These are phyloP conservation scores for Bathelium albidoporum DNA, from an alignment of 495 filamentous ascomycete species.

Conservation along the genomic window DNA sequence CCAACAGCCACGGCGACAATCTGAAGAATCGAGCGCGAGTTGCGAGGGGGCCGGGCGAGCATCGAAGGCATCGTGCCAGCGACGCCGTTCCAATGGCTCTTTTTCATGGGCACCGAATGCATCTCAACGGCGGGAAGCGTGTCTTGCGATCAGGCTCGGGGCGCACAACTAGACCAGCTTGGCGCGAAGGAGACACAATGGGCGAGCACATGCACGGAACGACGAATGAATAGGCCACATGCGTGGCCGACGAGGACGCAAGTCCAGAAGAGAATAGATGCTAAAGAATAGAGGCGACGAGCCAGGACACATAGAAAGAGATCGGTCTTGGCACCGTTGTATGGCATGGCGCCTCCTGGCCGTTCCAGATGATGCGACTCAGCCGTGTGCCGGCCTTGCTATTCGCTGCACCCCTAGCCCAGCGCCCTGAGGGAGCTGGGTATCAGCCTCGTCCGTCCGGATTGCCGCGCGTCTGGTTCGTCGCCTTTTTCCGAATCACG, in stretches of 20 bases:
- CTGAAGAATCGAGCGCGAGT: constrained; percentile 1
- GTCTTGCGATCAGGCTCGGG: neutral
- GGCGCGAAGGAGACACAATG: neutral
- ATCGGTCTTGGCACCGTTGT: neutral
- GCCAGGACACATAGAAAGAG: neutral
- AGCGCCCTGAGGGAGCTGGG: neutral
- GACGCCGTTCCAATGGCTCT: neutral
- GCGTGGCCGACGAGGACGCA: neutral
- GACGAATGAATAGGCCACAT: neutral
- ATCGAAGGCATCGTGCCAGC: neutral
- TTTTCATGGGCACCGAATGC: constrained; percentile 3
- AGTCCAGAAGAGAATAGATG: neutral
- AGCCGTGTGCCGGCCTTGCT: neutral
- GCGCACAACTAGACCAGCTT: neutral
- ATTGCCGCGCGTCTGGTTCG: constrained; percentile 2
- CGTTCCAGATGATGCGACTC: neutral
- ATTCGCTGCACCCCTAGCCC: neutral
- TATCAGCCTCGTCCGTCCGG: neutral
- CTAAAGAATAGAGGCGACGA: neutral
- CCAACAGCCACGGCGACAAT: neutral
- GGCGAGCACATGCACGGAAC: neutral
- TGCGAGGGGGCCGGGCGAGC: neutral
- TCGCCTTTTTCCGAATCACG: neutral
- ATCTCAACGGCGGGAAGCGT: neutral
- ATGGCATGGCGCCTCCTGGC: neutral